Percentiles rank a stretch among this genome's conserved stretches.
These are phyloP conservation scores for Hericium erinaceus DNA, from an alignment of 768 basidiomycete species.

Conservation along the genomic window DNA sequence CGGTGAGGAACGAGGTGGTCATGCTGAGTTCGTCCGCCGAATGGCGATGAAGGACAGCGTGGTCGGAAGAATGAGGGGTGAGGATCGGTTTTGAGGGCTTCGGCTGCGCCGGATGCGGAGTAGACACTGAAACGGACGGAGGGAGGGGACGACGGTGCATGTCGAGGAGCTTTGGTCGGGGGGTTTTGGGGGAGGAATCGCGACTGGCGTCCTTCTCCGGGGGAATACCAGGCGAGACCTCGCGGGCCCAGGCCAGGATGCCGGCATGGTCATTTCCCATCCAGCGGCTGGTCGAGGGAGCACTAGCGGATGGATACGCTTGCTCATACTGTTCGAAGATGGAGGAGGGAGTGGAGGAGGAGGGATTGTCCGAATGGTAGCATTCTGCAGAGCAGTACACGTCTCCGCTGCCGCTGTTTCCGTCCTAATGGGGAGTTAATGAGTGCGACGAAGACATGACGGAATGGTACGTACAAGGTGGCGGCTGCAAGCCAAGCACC, in stretches of 20 bases:
- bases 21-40: slow-evolving; percentile 8
- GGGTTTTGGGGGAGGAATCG: not conserved
- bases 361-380: slow-evolving; percentile 23
- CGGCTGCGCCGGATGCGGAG: slow-evolving; percentile 10
- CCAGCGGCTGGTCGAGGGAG: slow-evolving; percentile 5
- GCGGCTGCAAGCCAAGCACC: slow-evolving; percentile 60
- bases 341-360: slow-evolving; percentile 3
- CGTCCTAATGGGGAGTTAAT: slow-evolving; percentile 24
- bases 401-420: slow-evolving; percentile 14
- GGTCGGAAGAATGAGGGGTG: slow-evolving; percentile 11
- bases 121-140: slow-evolving; percentile 12
- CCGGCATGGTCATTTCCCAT: slow-evolving; percentile 30
- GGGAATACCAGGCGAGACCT: slow-evolving; percentile 18
- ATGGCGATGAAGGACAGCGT: slow-evolving; percentile 5
- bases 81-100: slow-evolving; percentile 12
- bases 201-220: slow-evolving; percentile 12
- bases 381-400: slow-evolving; percentile 50
- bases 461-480: slow-evolving; percentile 37
- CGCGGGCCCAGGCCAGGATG: slow-evolving; percentile 34
- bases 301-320: slow-evolving; percentile 1
- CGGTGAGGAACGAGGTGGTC: slow-evolving; percentile 16
- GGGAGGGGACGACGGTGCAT: slow-evolving; percentile 4
- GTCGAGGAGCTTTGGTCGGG: slow-evolving; percentile 7
- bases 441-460: slow-evolving; percentile 1
- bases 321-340: slow-evolving; percentile 8